These are phyloP conservation scores for Acacia pycnantha DNA, from an alignment of 331 rosid genomes.

Conservation along the genomic window DNA sequence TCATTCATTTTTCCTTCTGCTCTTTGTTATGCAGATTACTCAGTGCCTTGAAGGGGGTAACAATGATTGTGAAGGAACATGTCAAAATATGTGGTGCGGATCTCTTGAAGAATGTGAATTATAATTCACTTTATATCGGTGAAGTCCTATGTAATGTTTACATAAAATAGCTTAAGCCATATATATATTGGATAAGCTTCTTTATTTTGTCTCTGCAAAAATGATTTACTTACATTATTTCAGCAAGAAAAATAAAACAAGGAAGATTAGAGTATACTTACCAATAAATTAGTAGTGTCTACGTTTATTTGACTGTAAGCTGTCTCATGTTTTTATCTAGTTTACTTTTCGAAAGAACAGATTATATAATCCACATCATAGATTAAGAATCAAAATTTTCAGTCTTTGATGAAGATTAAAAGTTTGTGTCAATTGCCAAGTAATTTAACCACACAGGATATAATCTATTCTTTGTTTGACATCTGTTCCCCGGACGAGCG, in stretches of 20 bases:
- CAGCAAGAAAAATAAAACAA: neutral
- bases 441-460: neutral
- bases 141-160: neutral
- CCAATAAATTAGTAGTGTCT: neutral
- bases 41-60: conserved; percentile 39
- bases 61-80: neutral
- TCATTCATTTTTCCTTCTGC: neutral
- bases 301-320: neutral
- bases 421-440: neutral
- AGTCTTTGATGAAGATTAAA: neutral
- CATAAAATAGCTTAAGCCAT: neutral
- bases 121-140: neutral
- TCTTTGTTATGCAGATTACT: conserved; percentile 33
- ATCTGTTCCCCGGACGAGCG: neutral
- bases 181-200: neutral
- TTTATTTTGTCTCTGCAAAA: neutral
- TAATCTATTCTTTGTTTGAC: neutral
- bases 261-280: neutral
- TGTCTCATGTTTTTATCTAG: neutral
- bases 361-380: too few relatives aligned
- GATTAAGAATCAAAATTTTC: neutral
- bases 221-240: neutral
- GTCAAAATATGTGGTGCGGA: neutral
- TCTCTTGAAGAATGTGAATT: neutral
- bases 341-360: neutral